These are phyloP conservation scores for Paramecium caudatum DNA, from an alignment of 73 alveolate species.

Conservation along the genomic window DNA sequence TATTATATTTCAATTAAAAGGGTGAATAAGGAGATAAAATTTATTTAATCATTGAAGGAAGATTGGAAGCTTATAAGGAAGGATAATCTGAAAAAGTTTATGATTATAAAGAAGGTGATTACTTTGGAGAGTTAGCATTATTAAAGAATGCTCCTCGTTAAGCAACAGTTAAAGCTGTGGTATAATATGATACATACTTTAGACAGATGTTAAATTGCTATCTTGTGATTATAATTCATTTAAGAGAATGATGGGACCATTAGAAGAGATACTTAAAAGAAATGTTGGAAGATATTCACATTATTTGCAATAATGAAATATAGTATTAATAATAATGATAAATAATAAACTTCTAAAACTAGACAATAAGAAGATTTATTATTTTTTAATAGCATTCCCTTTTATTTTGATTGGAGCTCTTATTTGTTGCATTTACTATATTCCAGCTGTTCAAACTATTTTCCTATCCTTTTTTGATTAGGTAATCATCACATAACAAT, in stretches of 20 bases:
- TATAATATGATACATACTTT: neutral
- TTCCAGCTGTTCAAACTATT: neutral
- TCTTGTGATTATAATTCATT: slow-evolving; percentile 81
- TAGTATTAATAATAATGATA: too few species aligned
- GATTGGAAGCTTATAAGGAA: slow-evolving; percentile 79
- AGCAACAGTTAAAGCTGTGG: slow-evolving; percentile 90
- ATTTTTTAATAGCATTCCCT: slow-evolving; percentile 24
- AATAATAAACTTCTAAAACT: too few species aligned
- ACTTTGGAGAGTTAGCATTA: slow-evolving; percentile 98
- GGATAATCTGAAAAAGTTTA: slow-evolving; percentile 86
- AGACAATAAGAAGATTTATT: slow-evolving; percentile 24
- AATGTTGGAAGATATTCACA: slow-evolving; percentile 41
- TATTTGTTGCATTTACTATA: slow-evolving; percentile 46
- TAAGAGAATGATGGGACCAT: slow-evolving; percentile 85
- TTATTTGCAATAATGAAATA: neutral
- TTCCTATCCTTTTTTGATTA: slow-evolving; percentile 50
- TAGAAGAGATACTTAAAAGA: slow-evolving; percentile 74
- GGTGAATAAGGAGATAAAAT: slow-evolving; percentile 84
- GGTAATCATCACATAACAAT: neutral
- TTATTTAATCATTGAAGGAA: slow-evolving; percentile 89
- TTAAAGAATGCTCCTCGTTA: slow-evolving; percentile 95
- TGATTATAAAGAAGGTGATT: slow-evolving; percentile 91
- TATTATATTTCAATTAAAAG: slow-evolving; percentile 76
- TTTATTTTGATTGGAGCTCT: neutral
- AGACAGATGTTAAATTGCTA: slow-evolving; percentile 78